phyloP scores from a whole-genome alignment of 441 rosid species.

The Populus hybrid region DNA sequence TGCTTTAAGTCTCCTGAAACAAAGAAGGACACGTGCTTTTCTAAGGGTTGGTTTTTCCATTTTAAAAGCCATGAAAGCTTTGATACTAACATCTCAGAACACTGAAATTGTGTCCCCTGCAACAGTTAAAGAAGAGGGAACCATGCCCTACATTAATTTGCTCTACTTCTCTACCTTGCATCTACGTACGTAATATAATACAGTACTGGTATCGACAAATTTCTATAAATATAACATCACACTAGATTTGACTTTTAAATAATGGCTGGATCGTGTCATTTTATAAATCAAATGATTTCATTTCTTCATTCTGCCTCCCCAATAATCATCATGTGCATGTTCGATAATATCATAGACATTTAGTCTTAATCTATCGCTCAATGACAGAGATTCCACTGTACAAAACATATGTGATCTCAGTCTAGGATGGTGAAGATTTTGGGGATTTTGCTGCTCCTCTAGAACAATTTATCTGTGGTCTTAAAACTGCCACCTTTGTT shows the following conservation, averaged over 20 bases:
- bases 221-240: background rate
- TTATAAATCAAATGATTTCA: background rate
- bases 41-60: slow-evolving; percentile 28
- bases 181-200: background rate
- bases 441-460: background rate
- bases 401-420: background rate
- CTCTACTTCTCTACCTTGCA: background rate
- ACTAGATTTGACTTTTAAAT: background rate
- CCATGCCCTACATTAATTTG: background rate
- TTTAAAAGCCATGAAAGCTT: slow-evolving; percentile 24
- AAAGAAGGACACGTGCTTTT: slow-evolving; percentile 21
- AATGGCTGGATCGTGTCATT: background rate
- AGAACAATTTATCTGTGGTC: slow-evolving; percentile 6
- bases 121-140: background rate
- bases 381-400: slow-evolving; percentile 3
- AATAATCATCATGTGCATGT: background rate
- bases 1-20: slow-evolving; percentile 21
- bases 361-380: background rate
- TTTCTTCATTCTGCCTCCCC: background rate
- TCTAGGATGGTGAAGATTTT: background rate
- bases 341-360: background rate
- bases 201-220: background rate
- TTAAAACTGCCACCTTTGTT: slow-evolving; percentile 24
- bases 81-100: slow-evolving; percentile 15
- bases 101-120: slow-evolving; percentile 9